phyloP scores from a whole-genome alignment of 2,329 filamentous ascomycete genomes.

The Didymella exigua region DNA sequence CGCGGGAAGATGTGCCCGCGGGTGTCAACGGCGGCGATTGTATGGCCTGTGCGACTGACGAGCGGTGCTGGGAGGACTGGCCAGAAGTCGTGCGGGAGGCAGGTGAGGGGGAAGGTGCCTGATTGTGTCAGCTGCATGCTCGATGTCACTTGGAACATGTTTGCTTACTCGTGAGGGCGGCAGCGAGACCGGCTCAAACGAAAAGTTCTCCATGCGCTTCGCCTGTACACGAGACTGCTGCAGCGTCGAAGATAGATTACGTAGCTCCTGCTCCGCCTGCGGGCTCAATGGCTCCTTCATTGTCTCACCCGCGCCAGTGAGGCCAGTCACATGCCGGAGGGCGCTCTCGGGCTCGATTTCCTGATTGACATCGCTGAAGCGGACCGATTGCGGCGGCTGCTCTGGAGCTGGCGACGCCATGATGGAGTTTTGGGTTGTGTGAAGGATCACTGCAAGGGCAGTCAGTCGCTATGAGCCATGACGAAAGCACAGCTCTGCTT shows the following conservation, averaged over 20 bases:
- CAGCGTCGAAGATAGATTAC: conserved; percentile 72
- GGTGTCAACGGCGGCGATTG: conserved; percentile 91
- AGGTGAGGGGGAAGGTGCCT: conserved; percentile 56
- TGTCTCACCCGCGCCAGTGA: conserved; percentile 30
- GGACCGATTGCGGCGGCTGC: conserved; percentile 43
- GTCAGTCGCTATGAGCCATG: conserved; percentile 22
- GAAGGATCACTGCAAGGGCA: conserved; percentile 12
- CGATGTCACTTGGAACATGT: conserved; percentile 4
- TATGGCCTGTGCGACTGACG: conserved; percentile 67
- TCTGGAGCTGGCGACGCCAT: conserved; percentile 37
- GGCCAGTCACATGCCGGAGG: conserved; percentile 41
- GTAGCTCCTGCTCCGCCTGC: conserved; percentile 67
- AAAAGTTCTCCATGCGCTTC: conserved; percentile 80
- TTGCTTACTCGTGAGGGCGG: conserved; percentile 78
- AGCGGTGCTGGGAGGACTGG: conserved; percentile 59
- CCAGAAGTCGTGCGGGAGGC: conserved; percentile 52
- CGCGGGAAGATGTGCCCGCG: conserved; percentile 71
- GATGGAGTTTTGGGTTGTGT: conserved; percentile 14
- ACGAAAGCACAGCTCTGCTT: conserved; percentile 28
- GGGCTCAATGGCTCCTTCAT: conserved; percentile 43
- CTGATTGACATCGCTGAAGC: conserved; percentile 49
- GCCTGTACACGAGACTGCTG: conserved; percentile 80
- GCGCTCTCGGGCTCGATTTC: conserved; percentile 47
- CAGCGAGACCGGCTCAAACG: conserved; percentile 88
- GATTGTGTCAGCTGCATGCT: conserved; percentile 31